Evolutionary conservation across 257 asterid genomes (phyloP), one percentile per base, ranked within the genome.

Genomic region (Penstemon barbatus): DNA sequence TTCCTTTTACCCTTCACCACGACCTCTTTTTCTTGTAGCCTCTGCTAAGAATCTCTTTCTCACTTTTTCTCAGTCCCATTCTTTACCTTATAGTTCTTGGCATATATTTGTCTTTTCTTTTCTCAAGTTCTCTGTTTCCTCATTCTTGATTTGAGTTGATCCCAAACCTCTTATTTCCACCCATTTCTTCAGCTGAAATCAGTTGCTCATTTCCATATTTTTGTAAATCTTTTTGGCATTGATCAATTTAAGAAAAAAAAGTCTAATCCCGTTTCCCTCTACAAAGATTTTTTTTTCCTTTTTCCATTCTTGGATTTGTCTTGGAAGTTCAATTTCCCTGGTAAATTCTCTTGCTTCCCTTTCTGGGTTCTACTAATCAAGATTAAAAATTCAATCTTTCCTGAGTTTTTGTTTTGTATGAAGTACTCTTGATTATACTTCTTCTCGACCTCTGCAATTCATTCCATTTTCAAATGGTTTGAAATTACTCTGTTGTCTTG

Each of bases 41-140:
- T 74, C 80, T 78, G 87, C 84, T 66, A 79, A 81, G 95, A 90
- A 90, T 88, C 91, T 84, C 80, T 77, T 72, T 60, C 72, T 75
- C 18, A 69, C 78, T 80, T 72, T 81, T 74, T 63, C 71, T 64
- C 73, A 71, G 45, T 71, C 79, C 80, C 83, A 82, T 80, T 79
- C 88, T 77, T 84, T 74, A 63, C 81, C 75, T 74, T 69, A n/a
- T 69, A 40, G n/a, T 37, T 15, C n/a, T 15, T 8, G 70, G 58
- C 39, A 6, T 10, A 37, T 57, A 68, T 38, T 44, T 18, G 0
- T 36, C 18, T 8, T 8, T 12, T 65, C 5, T 5, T 65, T 60
- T 65, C 39, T 49, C 11, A 25, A 25, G 33, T 25, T 66, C 55
- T 10, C 50, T 56, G 25, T 58, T 38, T 36, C 5, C 42, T n/a